Conservation (phyloP, 2,329 filamentous ascomycete species). For the Pseudogymnoascus sp. region DNA sequence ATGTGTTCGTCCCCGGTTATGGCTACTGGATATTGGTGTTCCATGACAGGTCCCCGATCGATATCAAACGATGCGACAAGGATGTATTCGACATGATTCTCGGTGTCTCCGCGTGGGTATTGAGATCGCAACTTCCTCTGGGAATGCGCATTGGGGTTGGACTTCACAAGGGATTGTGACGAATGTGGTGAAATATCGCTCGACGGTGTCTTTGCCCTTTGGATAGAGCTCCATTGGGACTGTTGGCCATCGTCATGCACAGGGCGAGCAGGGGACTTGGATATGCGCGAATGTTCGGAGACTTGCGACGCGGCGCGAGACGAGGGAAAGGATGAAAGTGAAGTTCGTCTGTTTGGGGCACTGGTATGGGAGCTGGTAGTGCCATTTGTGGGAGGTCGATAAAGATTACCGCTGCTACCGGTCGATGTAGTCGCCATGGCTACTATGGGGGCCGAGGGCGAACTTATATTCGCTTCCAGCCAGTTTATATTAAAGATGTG, state of each 20-base stretch:
- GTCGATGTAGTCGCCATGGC: neutral
- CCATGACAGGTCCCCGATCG: conserved; percentile 92
- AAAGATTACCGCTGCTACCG: conserved; percentile 13
- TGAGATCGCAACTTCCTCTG: conserved; percentile 59
- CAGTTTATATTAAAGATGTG: conserved; percentile 1
- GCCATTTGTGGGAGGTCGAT: conserved; percentile 33
- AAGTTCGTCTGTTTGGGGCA: conserved; percentile 40
- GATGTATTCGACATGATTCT: conserved; percentile 98
- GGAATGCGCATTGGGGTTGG: conserved; percentile 44
- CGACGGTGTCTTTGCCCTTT: conserved; percentile 52
- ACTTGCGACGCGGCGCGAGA: conserved; percentile 52
- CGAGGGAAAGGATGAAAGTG: conserved; percentile 55
- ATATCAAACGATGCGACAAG: conserved; percentile 96
- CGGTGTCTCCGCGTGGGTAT: conserved; percentile 63
- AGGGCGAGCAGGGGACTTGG: conserved; percentile 44
- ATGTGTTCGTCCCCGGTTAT: conserved; percentile 98
- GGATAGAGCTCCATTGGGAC: conserved; percentile 52
- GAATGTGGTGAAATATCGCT: conserved; percentile 53
- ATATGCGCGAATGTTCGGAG: conserved; percentile 44
- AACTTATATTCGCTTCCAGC: conserved; percentile 2
- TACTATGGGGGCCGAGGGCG: neutral
- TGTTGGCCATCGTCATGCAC: conserved; percentile 46
- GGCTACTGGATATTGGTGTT: conserved; percentile 90
- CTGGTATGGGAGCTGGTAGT: conserved; percentile 30
- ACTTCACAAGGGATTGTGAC: conserved; percentile 45